Evolutionary conservation across 495 filamentous ascomycete species (phyloP).

Genomic region (Xylaria longipes): DNA sequence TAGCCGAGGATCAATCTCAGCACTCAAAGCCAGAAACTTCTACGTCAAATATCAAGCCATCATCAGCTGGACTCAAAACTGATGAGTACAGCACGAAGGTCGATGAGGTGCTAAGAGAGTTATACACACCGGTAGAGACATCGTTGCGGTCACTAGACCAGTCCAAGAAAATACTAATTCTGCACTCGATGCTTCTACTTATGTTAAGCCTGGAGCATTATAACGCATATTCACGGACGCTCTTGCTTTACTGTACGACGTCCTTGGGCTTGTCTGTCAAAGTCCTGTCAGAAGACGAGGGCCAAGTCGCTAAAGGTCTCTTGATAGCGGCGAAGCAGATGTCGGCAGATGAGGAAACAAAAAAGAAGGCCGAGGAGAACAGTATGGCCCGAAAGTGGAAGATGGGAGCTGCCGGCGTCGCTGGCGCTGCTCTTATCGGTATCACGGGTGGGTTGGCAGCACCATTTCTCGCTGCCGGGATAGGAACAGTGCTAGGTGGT

Average conservation of each 20-base stretch:
- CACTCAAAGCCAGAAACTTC: conserved; percentile 29
- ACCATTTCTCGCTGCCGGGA: conserved; percentile 81
- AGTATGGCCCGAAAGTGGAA: conserved; percentile 76
- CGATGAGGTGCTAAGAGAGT: conserved; percentile 56
- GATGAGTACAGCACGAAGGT: conserved; percentile 33
- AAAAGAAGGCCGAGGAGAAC: conserved; percentile 72
- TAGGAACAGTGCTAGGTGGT: conserved; percentile 83
- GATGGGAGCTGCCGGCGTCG: conserved; percentile 74
- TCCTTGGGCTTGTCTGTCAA: conserved; percentile 70
- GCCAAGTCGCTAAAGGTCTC: conserved; percentile 74
- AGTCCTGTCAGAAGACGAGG: conserved; percentile 74
- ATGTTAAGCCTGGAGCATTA: conserved; percentile 85
- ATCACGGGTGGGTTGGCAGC: conserved; percentile 84
- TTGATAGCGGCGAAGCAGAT: conserved; percentile 76
- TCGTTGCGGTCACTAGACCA: conserved; percentile 46
- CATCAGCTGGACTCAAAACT: conserved; percentile 29
- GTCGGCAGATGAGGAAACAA: conserved; percentile 69
- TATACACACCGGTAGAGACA: conserved; percentile 56
- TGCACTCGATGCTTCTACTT: conserved; percentile 72
- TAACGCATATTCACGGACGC: conserved; percentile 72
- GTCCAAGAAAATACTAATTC: conserved; percentile 53
- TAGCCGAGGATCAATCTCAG: conserved; percentile 37
- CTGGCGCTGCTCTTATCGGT: conserved; percentile 82
- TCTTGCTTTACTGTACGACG: conserved; percentile 73
- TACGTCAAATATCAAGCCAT: background rate